Base-by-base conservation (phyloP, 176 grass and related monocot species). In the Triticum monococcum region DNA sequence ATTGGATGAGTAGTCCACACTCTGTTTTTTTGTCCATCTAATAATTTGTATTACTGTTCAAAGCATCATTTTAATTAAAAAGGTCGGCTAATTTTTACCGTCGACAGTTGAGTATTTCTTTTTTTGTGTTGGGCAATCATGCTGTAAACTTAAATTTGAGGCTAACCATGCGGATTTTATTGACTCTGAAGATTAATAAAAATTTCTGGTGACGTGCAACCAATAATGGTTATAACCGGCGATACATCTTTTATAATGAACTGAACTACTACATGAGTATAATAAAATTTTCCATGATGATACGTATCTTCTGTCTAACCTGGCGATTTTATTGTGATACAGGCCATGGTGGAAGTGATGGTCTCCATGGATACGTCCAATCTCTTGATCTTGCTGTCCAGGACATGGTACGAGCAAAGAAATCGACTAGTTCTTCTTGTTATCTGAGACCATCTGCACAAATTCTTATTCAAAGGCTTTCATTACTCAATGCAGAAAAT, bases 321-420 rank as follows among this genome's bases (percentile, higher is more conserved):
- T 80, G 36, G 30, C 50, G 3, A 67, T 36, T 59, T n/a, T 85
- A 46, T 9, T 92, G 31, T 83, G 12, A 40, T 80, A 37, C 79
- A 98, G 96, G 96, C 35, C 96, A 94, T 79, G 96, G 96, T 37
- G 96, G 93, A 78, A 98, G 93, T 46, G 93, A 98, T 74, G 84
- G 88, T 78, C 88, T 98, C 10, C 96, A 98, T 88, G 96, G 93
- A 86, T 98, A 98, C 72, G 93, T 95, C 25, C 96, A 95, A 37
- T 98, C 96, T 77, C 91, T 98, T 75, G 93, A 95, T 77, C 86
- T 92, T 88, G 91, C 90, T 35, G 86, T 98, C 31, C 61, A 16
- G 33, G 96, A 95, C 59, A 91, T 98, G 96, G 96, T 95, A 95
- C 25, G 48, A 50, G 8, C 22, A 75, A 52, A 52, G 14, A 52